Conservation (phyloP, 2,329 filamentous ascomycete genomes). For the Sclerotinia sclerotiorum region DNA sequence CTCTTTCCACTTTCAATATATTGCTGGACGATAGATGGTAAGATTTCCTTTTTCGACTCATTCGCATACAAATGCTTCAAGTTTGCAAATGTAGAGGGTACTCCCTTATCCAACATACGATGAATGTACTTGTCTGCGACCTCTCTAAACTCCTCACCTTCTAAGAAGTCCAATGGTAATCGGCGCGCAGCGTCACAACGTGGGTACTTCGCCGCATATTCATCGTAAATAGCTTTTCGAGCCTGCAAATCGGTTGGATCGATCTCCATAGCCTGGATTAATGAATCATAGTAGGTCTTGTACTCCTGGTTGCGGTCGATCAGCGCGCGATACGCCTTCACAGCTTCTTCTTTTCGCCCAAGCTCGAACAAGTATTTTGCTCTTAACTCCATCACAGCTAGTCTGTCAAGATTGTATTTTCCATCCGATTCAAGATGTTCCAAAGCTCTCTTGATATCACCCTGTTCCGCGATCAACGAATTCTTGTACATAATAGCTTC, state of each 20-base stretch:
- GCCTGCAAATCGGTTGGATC: conserved; percentile 59
- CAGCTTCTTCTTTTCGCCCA: conserved; percentile 75
- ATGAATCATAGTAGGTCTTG: conserved; percentile 77
- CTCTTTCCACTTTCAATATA: conserved; percentile 65
- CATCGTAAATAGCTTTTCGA: conserved; percentile 73
- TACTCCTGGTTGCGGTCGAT: conserved; percentile 87
- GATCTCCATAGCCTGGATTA: conserved; percentile 69
- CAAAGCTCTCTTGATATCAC: conserved; percentile 77
- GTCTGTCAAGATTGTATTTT: conserved; percentile 77
- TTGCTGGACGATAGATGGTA: conserved; percentile 74
- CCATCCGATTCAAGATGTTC: conserved; percentile 78
- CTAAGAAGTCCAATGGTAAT: conserved; percentile 84
- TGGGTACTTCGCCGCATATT: conserved; percentile 77
- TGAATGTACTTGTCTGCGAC: conserved; percentile 78
- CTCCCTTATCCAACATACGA: conserved; percentile 84
- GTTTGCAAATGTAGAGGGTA: conserved; percentile 95
- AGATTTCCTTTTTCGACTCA: conserved; percentile 69
- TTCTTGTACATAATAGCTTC: conserved; percentile 97
- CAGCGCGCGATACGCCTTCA: conserved; percentile 75
- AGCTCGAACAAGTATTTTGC: conserved; percentile 82
- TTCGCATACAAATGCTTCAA: conserved; percentile 90
- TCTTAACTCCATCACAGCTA: conserved; percentile 80
- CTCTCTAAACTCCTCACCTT: conserved; percentile 74
- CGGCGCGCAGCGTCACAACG: conserved; percentile 82
- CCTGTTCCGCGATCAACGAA: conserved; percentile 84